A percentile compares a stretch with the other conserved stretches of the same genome.
These are phyloP conservation scores for Boeremia lycopersici DNA, from an alignment of 2,329 filamentous ascomycete species.

Conservation along the genomic window DNA sequence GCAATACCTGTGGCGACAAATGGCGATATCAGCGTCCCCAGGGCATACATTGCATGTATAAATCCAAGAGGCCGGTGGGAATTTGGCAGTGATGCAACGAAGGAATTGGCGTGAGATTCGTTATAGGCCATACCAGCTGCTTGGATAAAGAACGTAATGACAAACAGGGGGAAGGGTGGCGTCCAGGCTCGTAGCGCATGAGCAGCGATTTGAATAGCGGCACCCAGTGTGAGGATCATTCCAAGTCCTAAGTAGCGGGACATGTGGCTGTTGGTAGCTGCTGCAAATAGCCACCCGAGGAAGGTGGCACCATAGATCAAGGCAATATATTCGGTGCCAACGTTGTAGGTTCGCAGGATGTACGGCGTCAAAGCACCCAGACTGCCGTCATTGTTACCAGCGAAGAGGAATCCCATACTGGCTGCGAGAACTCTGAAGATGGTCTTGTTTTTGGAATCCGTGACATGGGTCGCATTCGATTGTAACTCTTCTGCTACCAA, in stretches of 20 bases:
- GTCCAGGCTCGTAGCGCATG: constrained; percentile 63
- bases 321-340: constrained; percentile 54
- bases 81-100: constrained; percentile 58
- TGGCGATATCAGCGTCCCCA: constrained; percentile 62
- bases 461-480: neutral
- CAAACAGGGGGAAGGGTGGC: constrained; percentile 63
- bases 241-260: constrained; percentile 61
- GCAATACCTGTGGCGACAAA: constrained; percentile 51
- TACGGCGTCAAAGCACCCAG: constrained; percentile 68
- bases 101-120: constrained; percentile 68
- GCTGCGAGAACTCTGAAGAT: constrained; percentile 14
- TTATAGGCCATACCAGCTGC: constrained; percentile 67
- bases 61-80: constrained; percentile 67
- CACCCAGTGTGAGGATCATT: constrained; percentile 62
- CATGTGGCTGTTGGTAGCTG: constrained; percentile 62
- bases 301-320: constrained; percentile 64
- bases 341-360: constrained; percentile 62
- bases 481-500: neutral
- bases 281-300: constrained; percentile 64
- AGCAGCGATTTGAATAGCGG: constrained; percentile 59
- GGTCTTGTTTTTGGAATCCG: too few species aligned
- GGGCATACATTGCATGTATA: constrained; percentile 67
- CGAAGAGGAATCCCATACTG: constrained; percentile 68
- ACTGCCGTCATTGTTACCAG: constrained; percentile 69
- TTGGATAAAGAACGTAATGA: constrained; percentile 63